These are phyloP conservation scores for Starmerella riodocensis DNA, from an alignment of 805 yeast genomes.

Conservation along the genomic window DNA sequence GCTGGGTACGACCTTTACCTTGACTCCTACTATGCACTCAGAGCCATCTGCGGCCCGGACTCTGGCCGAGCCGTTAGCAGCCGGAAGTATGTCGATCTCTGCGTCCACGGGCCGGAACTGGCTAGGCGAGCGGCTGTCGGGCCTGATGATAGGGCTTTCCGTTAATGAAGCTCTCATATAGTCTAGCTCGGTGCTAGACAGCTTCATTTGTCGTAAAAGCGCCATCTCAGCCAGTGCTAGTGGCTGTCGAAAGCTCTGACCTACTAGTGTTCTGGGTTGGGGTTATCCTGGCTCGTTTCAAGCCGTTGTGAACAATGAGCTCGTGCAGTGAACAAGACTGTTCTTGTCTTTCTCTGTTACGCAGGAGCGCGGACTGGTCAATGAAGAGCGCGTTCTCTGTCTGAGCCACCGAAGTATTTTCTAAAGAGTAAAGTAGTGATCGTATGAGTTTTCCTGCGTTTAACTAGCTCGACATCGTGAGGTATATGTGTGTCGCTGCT, in stretches of 20 bases:
- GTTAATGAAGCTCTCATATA: slow-evolving; percentile 63
- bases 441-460: too few species aligned
- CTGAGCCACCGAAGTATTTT: too few species aligned
- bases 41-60: slow-evolving; percentile 78
- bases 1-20: slow-evolving; percentile 55
- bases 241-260: not conserved
- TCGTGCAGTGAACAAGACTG: too few species aligned
- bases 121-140: slow-evolving; percentile 63
- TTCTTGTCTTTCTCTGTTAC: too few species aligned
- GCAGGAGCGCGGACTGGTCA: too few species aligned
- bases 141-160: slow-evolving; percentile 51
- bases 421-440: too few species aligned
- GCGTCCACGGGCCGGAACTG: slow-evolving; percentile 85
- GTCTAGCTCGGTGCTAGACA: slow-evolving; percentile 31
- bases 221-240: too few species aligned
- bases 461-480: too few species aligned
- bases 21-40: slow-evolving; percentile 85
- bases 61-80: slow-evolving; percentile 86
- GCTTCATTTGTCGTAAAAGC: slow-evolving; percentile 21
- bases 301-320: too few species aligned
- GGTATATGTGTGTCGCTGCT: too few species aligned
- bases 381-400: too few species aligned
- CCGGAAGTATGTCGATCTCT: slow-evolving; percentile 63
- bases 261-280: not conserved
- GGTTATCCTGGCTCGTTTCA: not conserved